These are phyloP conservation scores for Metschnikowia baotianmanensis DNA, from an alignment of 805 yeast species.

Conservation along the genomic window DNA sequence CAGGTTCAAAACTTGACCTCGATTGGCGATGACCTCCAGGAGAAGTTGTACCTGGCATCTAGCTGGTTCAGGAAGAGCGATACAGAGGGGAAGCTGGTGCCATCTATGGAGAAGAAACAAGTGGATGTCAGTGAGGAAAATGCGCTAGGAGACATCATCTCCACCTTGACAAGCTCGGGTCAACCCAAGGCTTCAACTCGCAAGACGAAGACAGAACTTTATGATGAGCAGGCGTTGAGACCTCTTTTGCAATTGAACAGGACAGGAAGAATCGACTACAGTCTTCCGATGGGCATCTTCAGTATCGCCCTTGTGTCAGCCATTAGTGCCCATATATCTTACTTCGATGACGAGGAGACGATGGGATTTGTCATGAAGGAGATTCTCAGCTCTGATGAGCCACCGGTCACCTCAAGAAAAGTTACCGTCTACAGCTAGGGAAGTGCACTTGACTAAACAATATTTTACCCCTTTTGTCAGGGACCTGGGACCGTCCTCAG, in stretches of 20 bases:
- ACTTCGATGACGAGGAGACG: constrained; percentile 82
- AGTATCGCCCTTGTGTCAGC: constrained; percentile 81
- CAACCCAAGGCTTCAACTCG: constrained; percentile 20
- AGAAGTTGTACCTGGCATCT: constrained; percentile 34
- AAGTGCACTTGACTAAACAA: no score
- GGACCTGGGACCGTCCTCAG: no score
- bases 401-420: constrained; percentile 26
- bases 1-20: constrained; percentile 43
- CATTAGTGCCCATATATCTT: constrained; percentile 82
- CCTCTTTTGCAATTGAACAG: constrained; percentile 52
- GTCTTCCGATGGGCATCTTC: constrained; percentile 71
- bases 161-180: constrained; percentile 22
- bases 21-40: constrained; percentile 38
- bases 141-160: constrained; percentile 41
- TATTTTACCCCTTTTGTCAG: no score
- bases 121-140: constrained; percentile 25
- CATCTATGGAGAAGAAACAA: constrained; percentile 12
- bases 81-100: constrained; percentile 9
- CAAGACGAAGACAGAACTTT: constrained; percentile 25
- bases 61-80: constrained; percentile 28
- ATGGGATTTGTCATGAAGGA: constrained; percentile 76
- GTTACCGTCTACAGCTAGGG: constrained; percentile 26
- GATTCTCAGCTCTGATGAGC: constrained; percentile 30
- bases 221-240: constrained; percentile 29
- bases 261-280: constrained; percentile 79